Conservation (phyloP, 2,329 filamentous ascomycete genomes). For the Neopestalotiopsis clavispora region DNA sequence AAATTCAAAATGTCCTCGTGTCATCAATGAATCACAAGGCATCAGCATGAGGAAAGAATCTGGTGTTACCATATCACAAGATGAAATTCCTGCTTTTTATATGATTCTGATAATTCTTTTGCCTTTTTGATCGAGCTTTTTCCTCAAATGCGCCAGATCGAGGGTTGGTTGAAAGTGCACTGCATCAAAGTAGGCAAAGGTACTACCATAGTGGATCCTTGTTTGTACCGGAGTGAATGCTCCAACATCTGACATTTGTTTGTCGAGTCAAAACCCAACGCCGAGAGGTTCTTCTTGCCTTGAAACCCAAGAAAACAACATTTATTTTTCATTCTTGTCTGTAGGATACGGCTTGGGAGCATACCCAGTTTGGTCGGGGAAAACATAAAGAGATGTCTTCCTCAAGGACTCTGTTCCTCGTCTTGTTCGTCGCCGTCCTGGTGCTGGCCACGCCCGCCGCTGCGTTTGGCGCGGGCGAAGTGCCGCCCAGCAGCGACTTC, state of each 20-base stretch:
- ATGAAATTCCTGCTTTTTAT: background rate
- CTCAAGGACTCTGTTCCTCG: constrained; percentile 3
- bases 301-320: background rate
- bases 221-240: background rate
- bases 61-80: background rate
- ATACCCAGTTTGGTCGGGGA: background rate
- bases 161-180: background rate
- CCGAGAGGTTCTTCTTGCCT: background rate
- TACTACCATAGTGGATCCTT: background rate
- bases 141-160: background rate
- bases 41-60: background rate
- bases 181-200: background rate
- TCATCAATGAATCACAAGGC: background rate
- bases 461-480: constrained; percentile 44
- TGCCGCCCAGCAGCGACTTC: constrained; percentile 42
- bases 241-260: background rate
- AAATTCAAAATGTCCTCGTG: background rate
- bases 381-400: background rate
- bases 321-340: too few relatives aligned
- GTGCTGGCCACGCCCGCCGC: constrained; percentile 34
- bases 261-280: background rate
- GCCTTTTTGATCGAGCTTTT: background rate
- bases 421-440: constrained; percentile 39
- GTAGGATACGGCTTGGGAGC: too few relatives aligned
- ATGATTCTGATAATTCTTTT: background rate